A percentile compares a stretch with the other conserved stretches of the same genome.
phyloP scores from a whole-genome alignment of 2,329 filamentous ascomycete species.

The Alternaria hordeiaustralica region DNA sequence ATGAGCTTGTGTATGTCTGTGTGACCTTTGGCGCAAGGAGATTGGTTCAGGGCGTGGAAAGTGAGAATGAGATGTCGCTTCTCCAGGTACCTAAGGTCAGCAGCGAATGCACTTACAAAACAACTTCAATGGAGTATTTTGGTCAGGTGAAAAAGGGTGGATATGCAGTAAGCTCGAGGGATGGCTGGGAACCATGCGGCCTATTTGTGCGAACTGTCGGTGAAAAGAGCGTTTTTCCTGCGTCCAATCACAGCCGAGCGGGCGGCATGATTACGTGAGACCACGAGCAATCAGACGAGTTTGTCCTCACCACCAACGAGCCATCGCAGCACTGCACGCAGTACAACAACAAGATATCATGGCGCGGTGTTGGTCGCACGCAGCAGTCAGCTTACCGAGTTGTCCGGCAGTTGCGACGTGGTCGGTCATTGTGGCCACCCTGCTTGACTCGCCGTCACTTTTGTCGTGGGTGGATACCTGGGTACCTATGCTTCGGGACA shows the following conservation, averaged over 20 bases:
- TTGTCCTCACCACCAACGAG: neutral
- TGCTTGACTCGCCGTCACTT: neutral
- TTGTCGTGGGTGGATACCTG: neutral
- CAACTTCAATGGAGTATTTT: neutral
- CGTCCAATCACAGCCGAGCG: slow-evolving; percentile 7
- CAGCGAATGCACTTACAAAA: slow-evolving; percentile 7
- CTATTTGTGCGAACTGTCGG: slow-evolving; percentile 11
- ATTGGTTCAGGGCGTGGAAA: neutral
- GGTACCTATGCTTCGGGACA: neutral
- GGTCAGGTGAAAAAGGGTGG: neutral
- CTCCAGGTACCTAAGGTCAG: slow-evolving; percentile 1
- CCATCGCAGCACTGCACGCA: neutral
- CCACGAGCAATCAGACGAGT: neutral
- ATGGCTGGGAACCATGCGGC: slow-evolving; percentile 1
- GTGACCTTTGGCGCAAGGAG: neutral
- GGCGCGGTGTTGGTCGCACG: neutral
- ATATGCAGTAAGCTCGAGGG: slow-evolving; percentile 1
- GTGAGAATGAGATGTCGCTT: neutral
- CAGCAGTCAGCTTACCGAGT: neutral
- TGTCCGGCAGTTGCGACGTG: neutral
- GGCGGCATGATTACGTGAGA: slow-evolving; percentile 9
- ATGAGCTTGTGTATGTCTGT: neutral
- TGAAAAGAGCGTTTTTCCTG: slow-evolving; percentile 8
- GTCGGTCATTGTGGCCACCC: neutral
- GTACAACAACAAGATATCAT: neutral